Evolutionary conservation across 1,284 basidiomycete genomes (phyloP).

Genomic region (Apiotrichum montevideense): DNA sequence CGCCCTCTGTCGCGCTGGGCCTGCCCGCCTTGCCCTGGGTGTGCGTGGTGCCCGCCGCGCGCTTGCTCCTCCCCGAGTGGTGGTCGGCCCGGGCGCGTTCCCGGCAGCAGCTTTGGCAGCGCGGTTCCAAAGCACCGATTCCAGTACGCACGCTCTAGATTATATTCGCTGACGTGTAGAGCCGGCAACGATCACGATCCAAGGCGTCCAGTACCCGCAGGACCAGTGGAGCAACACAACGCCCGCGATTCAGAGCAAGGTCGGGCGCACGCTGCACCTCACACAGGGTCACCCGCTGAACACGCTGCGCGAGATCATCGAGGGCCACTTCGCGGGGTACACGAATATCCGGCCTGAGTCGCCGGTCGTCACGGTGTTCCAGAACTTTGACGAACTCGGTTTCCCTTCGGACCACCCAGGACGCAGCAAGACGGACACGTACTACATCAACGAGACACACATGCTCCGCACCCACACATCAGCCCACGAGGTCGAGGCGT

Average conservation of each 20-base stretch:
- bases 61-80: background rate
- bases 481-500: slow-evolving; percentile 93
- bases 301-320: slow-evolving; percentile 77
- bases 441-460: slow-evolving; percentile 83
- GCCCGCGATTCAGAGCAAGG: slow-evolving; percentile 71
- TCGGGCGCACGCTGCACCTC: slow-evolving; percentile 65
- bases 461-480: slow-evolving; percentile 98
- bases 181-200: slow-evolving; percentile 25
- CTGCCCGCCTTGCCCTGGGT: background rate
- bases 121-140: background rate
- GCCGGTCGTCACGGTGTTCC: slow-evolving; percentile 79
- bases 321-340: slow-evolving; percentile 62
- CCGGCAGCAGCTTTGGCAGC: too few species aligned
- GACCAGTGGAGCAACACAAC: slow-evolving; percentile 84
- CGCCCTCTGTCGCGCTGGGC: slow-evolving; percentile 1
- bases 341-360: slow-evolving; percentile 57
- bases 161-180: background rate
- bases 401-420: slow-evolving; percentile 93
- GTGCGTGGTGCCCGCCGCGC: background rate
- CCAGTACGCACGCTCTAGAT: background rate
- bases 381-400: slow-evolving; percentile 96
- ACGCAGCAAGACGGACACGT: slow-evolving; percentile 80
- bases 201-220: slow-evolving; percentile 53
- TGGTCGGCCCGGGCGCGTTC: too few species aligned
- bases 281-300: slow-evolving; percentile 74